Conservation (phyloP, 306 rosid genomes). For the Purshia tridentata region DNA sequence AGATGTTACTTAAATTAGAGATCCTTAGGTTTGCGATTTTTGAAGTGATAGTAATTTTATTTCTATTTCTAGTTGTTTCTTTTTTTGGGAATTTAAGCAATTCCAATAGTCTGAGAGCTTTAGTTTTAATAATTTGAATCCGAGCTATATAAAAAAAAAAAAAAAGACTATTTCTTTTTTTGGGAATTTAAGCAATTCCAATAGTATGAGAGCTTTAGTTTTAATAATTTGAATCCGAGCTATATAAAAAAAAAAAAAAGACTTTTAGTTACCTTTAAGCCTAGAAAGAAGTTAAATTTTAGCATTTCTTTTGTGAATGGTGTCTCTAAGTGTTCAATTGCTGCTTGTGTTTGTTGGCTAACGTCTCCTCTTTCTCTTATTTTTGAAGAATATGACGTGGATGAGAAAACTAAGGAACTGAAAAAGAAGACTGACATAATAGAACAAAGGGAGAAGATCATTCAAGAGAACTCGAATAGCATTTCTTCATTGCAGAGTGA, state of each 20-base stretch:
- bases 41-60: not conserved
- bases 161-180: too few species aligned
- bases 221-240: not conserved
- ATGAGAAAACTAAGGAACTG: slow-evolving; percentile 52
- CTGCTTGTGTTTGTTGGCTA: slow-evolving; percentile 27
- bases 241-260: too few species aligned
- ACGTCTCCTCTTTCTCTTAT: slow-evolving; percentile 21
- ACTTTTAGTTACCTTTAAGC: too few species aligned
- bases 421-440: slow-evolving; percentile 56
- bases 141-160: too few species aligned
- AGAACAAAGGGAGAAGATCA: slow-evolving; percentile 54
- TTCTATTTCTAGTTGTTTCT: not conserved
- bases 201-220: not conserved
- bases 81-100: not conserved
- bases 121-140: not conserved
- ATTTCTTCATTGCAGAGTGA: slow-evolving; percentile 62
- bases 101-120: not conserved
- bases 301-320: not conserved
- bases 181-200: not conserved
- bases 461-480: slow-evolving; percentile 44
- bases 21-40: not conserved
- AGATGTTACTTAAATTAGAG: not conserved
- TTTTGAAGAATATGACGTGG: slow-evolving; percentile 58
- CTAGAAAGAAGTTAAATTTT: too few species aligned
- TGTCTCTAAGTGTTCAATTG: slow-evolving; percentile 8